These are phyloP conservation scores for Zhuliangozyma parablackwelliae DNA, from an alignment of 1,139 yeast species.

Conservation along the genomic window DNA sequence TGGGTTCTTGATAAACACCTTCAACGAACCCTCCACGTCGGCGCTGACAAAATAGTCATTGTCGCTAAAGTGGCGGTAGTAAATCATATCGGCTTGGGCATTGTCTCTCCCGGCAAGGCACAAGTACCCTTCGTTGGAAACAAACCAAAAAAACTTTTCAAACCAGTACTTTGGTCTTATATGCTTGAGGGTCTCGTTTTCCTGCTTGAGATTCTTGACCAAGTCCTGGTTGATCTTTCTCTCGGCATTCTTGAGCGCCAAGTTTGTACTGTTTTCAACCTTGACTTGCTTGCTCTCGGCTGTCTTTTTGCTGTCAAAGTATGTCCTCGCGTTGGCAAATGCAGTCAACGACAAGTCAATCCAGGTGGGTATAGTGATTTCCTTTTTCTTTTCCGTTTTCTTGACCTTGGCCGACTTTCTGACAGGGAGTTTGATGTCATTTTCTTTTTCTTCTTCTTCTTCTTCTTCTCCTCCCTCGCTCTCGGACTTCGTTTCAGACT, in stretches of 20 bases:
- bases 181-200: constrained; percentile 58
- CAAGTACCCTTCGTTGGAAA: constrained; percentile 82
- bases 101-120: constrained; percentile 85
- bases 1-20: constrained; percentile 79
- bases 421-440: not conserved
- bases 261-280: constrained; percentile 72
- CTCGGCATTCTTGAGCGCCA: constrained; percentile 84
- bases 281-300: constrained; percentile 78
- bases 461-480: constrained; percentile 24
- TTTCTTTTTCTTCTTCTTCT: not conserved
- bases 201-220: constrained; percentile 60
- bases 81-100: constrained; percentile 79
- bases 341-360: constrained; percentile 72
- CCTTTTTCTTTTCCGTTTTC: not conserved
- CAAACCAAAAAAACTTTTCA: constrained; percentile 91
- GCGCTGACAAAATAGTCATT: constrained; percentile 72
- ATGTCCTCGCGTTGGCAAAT: constrained; percentile 85
- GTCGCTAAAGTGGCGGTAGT: constrained; percentile 69
- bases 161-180: constrained; percentile 81
- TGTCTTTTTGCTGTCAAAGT: constrained; percentile 71
- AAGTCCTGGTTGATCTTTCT: constrained; percentile 72
- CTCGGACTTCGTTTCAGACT: constrained; percentile 28
- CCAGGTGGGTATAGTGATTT: constrained; percentile 39
- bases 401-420: not conserved
- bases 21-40: constrained; percentile 69